Conservation (phyloP, 306 rosid species). For the Sicyos edulis region DNA sequence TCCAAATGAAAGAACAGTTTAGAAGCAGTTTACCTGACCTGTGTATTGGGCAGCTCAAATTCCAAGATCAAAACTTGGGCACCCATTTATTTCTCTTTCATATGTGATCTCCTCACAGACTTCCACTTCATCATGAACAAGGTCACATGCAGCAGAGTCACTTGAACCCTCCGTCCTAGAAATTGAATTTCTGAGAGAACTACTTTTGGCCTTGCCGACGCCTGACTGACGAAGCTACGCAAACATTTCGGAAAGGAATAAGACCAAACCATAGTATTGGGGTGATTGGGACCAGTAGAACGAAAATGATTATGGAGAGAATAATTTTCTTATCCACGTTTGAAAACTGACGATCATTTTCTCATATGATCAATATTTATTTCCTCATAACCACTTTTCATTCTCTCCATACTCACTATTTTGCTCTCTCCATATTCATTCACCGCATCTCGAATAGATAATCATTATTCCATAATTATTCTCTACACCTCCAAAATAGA, state of each 20-base stretch:
- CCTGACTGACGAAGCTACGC: constrained; percentile 29
- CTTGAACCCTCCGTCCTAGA: constrained; percentile 22
- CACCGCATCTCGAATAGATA: too few relatives aligned
- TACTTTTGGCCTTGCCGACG: constrained; percentile 31
- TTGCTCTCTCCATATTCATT: too few relatives aligned
- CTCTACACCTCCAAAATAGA: too few relatives aligned
- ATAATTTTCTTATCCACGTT: too few relatives aligned
- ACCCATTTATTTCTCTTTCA: constrained; percentile 26
- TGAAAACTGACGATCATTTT: too few relatives aligned
- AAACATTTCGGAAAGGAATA: background rate
- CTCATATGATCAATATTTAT: too few relatives aligned
- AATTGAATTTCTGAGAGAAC: constrained; percentile 26
- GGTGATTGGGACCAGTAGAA: too few relatives aligned
- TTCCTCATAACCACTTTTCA: too few relatives aligned
- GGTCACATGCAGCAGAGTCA: constrained; percentile 25
- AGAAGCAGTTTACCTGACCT: constrained; percentile 6
- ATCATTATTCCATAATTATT: too few relatives aligned
- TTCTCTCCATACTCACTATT: too few relatives aligned
- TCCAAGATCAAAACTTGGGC: constrained; percentile 78
- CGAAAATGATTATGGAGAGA: too few relatives aligned
- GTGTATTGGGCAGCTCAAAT: constrained; percentile 30
- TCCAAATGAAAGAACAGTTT: background rate
- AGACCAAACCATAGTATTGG: background rate
- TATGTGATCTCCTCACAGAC: constrained; percentile 29
- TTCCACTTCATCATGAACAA: constrained; percentile 25